A percentile compares a stretch with the other conserved stretches of the same genome.
Evolutionary conservation across 257 asterid species (phyloP).

Genomic region (Gynochthodes officinalis): DNA sequence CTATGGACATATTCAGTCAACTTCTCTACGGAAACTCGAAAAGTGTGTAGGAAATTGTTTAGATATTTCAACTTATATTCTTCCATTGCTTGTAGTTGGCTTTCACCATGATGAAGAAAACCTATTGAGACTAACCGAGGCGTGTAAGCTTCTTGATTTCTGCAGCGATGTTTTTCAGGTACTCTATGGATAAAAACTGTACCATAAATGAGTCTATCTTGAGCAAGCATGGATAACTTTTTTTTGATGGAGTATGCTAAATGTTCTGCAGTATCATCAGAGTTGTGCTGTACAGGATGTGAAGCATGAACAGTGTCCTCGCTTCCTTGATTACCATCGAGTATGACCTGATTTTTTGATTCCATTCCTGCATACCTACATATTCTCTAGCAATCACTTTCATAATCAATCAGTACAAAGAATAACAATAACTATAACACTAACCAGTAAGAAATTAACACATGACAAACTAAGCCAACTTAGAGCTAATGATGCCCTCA

Average conservation of each 20-base stretch:
- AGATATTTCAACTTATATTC: constrained; percentile 27
- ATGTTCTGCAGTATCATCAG: background rate
- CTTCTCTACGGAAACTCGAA: constrained; percentile 8
- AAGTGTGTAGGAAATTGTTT: constrained; percentile 24
- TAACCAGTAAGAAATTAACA: no score
- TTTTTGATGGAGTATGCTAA: background rate
- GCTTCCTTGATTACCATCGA: no score
- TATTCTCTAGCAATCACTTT: no score
- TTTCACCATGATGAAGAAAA: constrained; percentile 21
- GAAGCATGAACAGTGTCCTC: no score
- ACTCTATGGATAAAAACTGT: constrained; percentile 26
- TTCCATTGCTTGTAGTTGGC: constrained; percentile 30
- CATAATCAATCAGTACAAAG: no score
- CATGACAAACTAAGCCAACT: no score
- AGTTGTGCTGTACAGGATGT: background rate
- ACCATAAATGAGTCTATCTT: background rate
- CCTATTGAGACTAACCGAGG: constrained; percentile 33
- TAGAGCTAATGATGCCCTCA: no score
- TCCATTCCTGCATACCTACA: no score
- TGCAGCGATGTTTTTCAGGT: constrained; percentile 24
- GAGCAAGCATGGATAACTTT: constrained; percentile 2
- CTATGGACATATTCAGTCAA: constrained; percentile 16
- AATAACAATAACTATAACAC: no score
- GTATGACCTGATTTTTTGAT: no score
- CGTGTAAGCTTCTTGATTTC: constrained; percentile 27